Base-by-base conservation (phyloP, 441 rosid genomes). In the Adansonia gregorii region DNA sequence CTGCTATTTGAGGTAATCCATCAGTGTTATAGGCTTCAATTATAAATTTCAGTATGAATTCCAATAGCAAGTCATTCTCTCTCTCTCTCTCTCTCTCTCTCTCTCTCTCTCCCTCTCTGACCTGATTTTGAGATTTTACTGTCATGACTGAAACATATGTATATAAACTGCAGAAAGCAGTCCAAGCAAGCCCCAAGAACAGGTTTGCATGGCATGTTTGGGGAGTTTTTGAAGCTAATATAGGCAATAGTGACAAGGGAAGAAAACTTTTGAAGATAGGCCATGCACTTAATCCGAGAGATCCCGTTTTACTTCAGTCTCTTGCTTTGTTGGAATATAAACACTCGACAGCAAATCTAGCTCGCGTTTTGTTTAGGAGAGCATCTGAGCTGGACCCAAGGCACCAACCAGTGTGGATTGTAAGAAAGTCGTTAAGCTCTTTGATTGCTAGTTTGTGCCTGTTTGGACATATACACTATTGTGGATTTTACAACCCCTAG, bases 191-290 rank as follows among this genome's bases (percentile, higher is more conserved):
- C 86, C 98, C 98, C 65, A 94, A 95, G 81, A 94, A 95, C 71
- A 90, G 98, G 83, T 95, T 91, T 76, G 92, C 99, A 0, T 95
- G 99, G 99, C 98, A 95, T 31, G 92, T 92, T 15, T 95, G 98
- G 98, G 99, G 97, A 68, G 83, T 90, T 76, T 95, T 94, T 86
- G 99, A 95, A 85, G 87, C 88, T 77, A 92, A 91, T 71, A 63
- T 85, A 39, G 92, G 95, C 76, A 92, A 91, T 78, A 56, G 86
- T 54, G 93, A 92, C 72, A 81, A 82, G 84, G 94, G 92, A 72
- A 90, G 95, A 79, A 95, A 94, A 84, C 97, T 95, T 67, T 79
- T 95, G 55, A 91, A 91, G 90, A 91, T 95, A 66, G 99, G 99
- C 17, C 94, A 94, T 74, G 86, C 88, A 19, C 86, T 95, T 56